A percentile compares a stretch with the other conserved stretches of the same genome.
Evolutionary conservation across 768 basidiomycete species (phyloP).

Genomic region (Boletellus emodensis): DNA sequence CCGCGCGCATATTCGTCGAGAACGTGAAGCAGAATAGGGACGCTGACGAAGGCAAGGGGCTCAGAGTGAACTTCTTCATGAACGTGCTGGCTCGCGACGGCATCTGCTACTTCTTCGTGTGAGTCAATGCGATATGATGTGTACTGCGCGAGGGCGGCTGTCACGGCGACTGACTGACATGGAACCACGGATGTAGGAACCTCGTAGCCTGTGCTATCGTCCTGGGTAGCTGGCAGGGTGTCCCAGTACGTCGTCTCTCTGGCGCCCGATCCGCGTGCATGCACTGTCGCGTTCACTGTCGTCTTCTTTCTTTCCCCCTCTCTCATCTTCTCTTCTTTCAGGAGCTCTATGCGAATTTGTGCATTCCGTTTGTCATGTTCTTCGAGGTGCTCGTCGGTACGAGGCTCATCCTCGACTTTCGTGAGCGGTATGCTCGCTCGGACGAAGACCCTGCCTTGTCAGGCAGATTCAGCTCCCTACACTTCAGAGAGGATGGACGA

Average conservation of each 20-base stretch:
- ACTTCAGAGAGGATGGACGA: conserved; percentile 7
- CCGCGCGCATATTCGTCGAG: conserved; percentile 13
- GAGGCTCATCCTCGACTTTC: conserved; percentile 30
- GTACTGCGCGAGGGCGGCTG: no score
- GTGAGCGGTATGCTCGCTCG: conserved; percentile 24
- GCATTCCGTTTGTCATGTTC: conserved; percentile 30
- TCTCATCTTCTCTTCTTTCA: neutral
- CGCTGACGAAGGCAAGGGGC: neutral
- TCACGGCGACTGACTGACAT: neutral
- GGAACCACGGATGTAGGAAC: conserved; percentile 15
- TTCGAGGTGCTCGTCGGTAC: conserved; percentile 30
- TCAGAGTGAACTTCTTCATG: conserved; percentile 20
- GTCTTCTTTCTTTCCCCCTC: no score
- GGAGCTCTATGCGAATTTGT: conserved; percentile 28
- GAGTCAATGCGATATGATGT: neutral
- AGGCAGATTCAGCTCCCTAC: conserved; percentile 13
- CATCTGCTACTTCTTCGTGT: conserved; percentile 32
- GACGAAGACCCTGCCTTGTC: conserved; percentile 9
- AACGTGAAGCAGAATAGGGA: conserved; percentile 6
- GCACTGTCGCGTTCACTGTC: neutral
- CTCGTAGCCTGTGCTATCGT: conserved; percentile 21
- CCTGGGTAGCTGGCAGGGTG: conserved; percentile 25
- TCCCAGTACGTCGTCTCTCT: conserved; percentile 17
- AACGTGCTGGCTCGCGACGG: conserved; percentile 27
- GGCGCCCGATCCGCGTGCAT: neutral